These are phyloP conservation scores for Carex scoparia DNA, from an alignment of 176 grass and related monocot genomes.

Conservation along the genomic window DNA sequence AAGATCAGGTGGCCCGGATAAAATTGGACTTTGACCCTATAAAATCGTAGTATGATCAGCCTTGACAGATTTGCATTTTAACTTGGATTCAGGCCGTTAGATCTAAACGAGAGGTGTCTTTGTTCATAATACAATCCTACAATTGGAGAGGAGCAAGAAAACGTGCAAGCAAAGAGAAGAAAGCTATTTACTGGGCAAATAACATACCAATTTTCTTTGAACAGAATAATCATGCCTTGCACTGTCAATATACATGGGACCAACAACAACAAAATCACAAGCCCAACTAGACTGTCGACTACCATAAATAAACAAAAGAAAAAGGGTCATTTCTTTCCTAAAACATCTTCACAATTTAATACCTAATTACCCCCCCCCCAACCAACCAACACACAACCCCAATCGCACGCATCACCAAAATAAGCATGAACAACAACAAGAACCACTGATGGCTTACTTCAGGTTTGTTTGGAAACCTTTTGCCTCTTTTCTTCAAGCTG, in stretches of 20 bases:
- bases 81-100: background rate
- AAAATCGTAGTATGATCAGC: background rate
- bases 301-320: slow-evolving; percentile 2
- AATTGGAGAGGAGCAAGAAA: background rate
- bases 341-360: slow-evolving; percentile 20
- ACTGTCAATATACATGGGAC: slow-evolving; percentile 18
- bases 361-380: background rate
- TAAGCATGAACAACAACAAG: background rate
- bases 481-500: slow-evolving; percentile 81
- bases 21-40: background rate
- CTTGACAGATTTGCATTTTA: background rate
- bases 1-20: background rate
- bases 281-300: background rate
- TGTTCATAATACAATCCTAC: background rate
- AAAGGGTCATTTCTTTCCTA: slow-evolving; percentile 6
- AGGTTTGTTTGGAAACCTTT: slow-evolving; percentile 38
- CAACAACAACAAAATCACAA: slow-evolving; percentile 17
- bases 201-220: background rate
- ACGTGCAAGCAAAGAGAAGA: background rate
- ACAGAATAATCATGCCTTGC: slow-evolving; percentile 5
- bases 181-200: background rate
- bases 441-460: background rate
- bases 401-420: slow-evolving; percentile 6
- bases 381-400: too few relatives aligned
- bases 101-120: background rate